Base-by-base conservation (phyloP, 2,329 filamentous ascomycete genomes). In the Ascochyta rabiei region DNA sequence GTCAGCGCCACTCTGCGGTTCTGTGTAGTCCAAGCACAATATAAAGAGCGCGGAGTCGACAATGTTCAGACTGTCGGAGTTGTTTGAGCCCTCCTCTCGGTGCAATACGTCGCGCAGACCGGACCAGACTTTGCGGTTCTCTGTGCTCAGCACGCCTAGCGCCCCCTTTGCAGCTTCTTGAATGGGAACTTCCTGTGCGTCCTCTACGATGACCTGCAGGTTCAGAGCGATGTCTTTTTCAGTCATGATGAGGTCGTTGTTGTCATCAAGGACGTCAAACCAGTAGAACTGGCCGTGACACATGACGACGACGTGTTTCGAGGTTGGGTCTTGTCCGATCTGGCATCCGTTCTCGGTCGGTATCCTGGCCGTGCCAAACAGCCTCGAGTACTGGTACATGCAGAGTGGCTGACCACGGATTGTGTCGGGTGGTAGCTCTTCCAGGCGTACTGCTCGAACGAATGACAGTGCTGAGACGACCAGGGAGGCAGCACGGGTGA, bases 201-300 rank as follows among this genome's bases (percentile, higher is more conserved):
- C 95, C 51, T 96, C 90, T 49, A 96, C 85, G 66, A 98, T 95
- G 13, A 91, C 93, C 70, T 96, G 89, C 16, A 99, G 80, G 69
- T 99, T 98, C 70, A 96, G 82, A 6, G 90, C 87, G 48, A 99
- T 84, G 68, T 99, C 95, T 73, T 91, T 93, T 75, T 98, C 95
- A 0, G 89, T 93, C 93, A 98, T 98, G 76, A 99, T 96, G 51
- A 96, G 80, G 74, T 99, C 95, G 6, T 90, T 90, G 75, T 96
- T 96, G 63, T 93, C 89, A 66, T 99, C 95, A 16, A 99, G 81
- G 2, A 97, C 93, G 74, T 99, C 95, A 67, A 99, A 99, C 93
- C 93, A 98, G 77, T 99, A 99, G 69, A 98, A 93, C 64, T 99
- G 95, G 1, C 95, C 95, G 61, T 93, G 90, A 71, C 91, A 96